These are phyloP conservation scores for Hypomyces perniciosus DNA, from an alignment of 2,329 filamentous ascomycete species.

Conservation along the genomic window DNA sequence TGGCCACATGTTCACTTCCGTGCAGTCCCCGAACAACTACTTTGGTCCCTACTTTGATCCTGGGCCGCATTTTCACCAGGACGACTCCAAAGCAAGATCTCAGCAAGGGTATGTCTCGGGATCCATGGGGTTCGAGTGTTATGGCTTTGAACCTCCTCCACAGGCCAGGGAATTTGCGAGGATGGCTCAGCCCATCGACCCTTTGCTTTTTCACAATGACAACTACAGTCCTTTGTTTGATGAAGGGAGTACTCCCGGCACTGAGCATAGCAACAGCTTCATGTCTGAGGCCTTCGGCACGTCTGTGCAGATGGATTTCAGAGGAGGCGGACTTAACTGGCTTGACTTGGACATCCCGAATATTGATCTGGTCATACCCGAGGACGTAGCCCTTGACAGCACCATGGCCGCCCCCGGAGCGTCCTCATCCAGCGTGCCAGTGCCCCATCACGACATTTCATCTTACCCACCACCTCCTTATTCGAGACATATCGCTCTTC, in stretches of 20 bases:
- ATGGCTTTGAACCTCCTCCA: not conserved
- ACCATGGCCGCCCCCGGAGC: not conserved
- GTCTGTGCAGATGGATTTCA: constrained; percentile 13
- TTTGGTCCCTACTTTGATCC: not conserved
- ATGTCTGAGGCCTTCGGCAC: not conserved
- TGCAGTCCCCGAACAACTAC: not conserved
- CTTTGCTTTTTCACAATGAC: not conserved
- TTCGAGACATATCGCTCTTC: not conserved
- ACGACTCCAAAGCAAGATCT: no score
- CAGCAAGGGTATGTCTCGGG: no score
- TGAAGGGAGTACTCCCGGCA: not conserved
- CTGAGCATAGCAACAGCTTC: not conserved
- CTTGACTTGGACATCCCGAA: constrained; percentile 18
- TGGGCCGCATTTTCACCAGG: no score
- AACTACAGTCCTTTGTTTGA: constrained; percentile 8
- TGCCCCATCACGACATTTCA: not conserved
- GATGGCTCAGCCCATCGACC: not conserved
- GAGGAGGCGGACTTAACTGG: constrained; percentile 17
- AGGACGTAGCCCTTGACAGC: not conserved
- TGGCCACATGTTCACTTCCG: not conserved
- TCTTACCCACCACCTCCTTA: constrained; percentile 6
- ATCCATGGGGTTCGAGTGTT: not conserved
- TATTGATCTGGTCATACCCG: constrained; percentile 4
- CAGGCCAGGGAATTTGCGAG: not conserved
- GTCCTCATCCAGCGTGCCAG: not conserved